phyloP scores from a whole-genome alignment of 305 asterid genomes.

The Ajuga reptans region DNA sequence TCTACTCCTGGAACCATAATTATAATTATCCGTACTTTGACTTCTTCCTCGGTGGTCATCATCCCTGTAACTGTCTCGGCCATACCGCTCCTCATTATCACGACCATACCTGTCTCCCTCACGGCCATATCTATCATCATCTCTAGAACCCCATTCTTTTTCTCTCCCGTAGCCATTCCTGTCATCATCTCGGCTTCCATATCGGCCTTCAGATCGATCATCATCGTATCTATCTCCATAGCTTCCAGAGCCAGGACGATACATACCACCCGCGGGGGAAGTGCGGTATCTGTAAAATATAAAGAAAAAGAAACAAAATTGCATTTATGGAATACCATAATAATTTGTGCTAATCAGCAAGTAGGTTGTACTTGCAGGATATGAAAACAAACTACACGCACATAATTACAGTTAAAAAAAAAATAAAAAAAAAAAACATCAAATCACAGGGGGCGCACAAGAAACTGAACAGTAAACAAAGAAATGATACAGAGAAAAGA shows the following conservation, averaged over 20 bases:
- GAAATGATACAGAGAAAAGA: neutral
- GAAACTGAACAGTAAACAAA: slow-evolving; percentile 7
- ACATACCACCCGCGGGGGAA: slow-evolving; percentile 52
- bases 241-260: slow-evolving; percentile 73
- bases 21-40: slow-evolving; percentile 47
- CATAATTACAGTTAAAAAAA: neutral
- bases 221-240: slow-evolving; percentile 65
- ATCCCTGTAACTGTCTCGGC: slow-evolving; percentile 60
- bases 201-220: slow-evolving; percentile 48
- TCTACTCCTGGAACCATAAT: slow-evolving; percentile 66
- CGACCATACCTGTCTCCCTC: slow-evolving; percentile 66
- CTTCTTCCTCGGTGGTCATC: slow-evolving; percentile 67
- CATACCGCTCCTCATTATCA: slow-evolving; percentile 61
- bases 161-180: slow-evolving; percentile 56
- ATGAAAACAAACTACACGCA: neutral
- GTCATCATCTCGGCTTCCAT: slow-evolving; percentile 55
- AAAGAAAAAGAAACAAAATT: neutral
- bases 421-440: neutral
- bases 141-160: slow-evolving; percentile 46
- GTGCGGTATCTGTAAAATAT: slow-evolving; percentile 49
- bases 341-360: neutral
- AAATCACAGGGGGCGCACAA: slow-evolving; percentile 4
- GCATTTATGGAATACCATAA: neutral
- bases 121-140: slow-evolving; percentile 56
- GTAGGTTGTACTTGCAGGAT: neutral